phyloP scores from a whole-genome alignment of 1,284 basidiomycete species.

The Marasmius tenuissimus region DNA sequence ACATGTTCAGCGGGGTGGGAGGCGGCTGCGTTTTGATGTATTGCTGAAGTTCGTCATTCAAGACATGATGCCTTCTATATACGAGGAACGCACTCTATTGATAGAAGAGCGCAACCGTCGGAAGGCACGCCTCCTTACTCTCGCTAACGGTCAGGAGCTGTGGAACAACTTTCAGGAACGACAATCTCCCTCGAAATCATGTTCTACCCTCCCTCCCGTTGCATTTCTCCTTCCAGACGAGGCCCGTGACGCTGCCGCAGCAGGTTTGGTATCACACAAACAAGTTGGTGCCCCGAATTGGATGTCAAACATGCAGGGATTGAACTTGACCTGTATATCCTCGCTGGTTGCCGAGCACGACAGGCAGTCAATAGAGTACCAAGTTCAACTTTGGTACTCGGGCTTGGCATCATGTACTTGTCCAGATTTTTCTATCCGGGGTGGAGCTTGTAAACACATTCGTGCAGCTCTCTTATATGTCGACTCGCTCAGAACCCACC shows the following conservation, averaged over 20 bases:
- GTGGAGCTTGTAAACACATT: constrained; percentile 32
- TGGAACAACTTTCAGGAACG: not conserved
- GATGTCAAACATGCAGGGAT: not conserved
- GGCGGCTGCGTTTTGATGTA: constrained; percentile 28
- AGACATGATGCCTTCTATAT: constrained; percentile 25
- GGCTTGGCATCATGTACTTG: constrained; percentile 23
- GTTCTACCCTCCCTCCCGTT: not conserved
- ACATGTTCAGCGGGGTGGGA: constrained; percentile 25
- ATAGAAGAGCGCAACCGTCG: not conserved
- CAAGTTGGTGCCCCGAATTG: not conserved
- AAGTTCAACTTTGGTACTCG: not conserved
- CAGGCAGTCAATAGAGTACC: not conserved
- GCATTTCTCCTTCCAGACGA: not conserved
- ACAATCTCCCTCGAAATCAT: too few relatives aligned
- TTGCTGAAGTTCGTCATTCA: constrained; percentile 24
- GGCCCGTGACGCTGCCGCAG: not conserved
- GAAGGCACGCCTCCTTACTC: constrained; percentile 22
- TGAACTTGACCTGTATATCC: not conserved
- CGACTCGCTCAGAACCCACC: constrained; percentile 14
- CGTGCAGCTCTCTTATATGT: constrained; percentile 15
- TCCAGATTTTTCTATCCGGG: constrained; percentile 21
- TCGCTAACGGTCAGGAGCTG: constrained; percentile 20
- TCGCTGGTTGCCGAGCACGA: not conserved
- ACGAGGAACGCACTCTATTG: constrained; percentile 10
- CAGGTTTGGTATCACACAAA: not conserved